Evolutionary conservation across 139 green algal genomes (phyloP).

Genomic region (Closterium sp.): DNA sequence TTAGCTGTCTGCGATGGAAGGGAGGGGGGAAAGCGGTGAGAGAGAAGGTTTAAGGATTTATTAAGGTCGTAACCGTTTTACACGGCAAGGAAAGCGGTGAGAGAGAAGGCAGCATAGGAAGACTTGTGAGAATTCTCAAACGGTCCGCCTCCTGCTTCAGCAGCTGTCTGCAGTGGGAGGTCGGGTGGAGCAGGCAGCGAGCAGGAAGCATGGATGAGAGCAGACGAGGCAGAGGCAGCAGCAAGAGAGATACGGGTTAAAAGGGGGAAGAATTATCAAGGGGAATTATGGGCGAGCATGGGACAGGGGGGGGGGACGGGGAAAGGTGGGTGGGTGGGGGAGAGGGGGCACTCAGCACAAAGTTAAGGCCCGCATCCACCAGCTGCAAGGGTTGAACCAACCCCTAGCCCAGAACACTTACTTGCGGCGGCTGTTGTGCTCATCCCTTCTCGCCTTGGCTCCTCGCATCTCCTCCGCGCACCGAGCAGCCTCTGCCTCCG

Average conservation of each 20-base stretch:
- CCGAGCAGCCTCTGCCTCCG: slow-evolving; percentile 31
- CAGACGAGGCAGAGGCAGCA: not conserved
- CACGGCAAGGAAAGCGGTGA: no score
- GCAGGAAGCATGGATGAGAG: not conserved
- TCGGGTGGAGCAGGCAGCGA: no score
- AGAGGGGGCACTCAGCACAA: not conserved
- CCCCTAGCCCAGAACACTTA: not conserved
- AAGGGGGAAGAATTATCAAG: no score
- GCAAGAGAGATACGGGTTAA: no score
- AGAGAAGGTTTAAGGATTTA: no score
- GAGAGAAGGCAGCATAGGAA: no score
- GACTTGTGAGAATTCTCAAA: no score
- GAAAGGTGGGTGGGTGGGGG: not conserved
- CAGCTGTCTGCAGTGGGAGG: not conserved
- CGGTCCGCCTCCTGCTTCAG: slow-evolving; percentile 7
- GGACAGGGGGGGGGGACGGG: not conserved
- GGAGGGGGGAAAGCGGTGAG: no score
- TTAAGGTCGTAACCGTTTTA: no score
- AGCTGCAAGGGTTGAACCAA: not conserved
- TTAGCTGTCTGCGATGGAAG: not conserved
- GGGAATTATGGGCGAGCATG: no score
- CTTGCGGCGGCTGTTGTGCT: slow-evolving; percentile 45
- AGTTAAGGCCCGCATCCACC: no score
- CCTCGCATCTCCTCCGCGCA: slow-evolving; percentile 18
- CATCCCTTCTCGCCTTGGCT: slow-evolving; percentile 22